Evolutionary conservation across 2,329 filamentous ascomycete species (phyloP).

Genomic region (Berkeleyomyces rouxiae): DNA sequence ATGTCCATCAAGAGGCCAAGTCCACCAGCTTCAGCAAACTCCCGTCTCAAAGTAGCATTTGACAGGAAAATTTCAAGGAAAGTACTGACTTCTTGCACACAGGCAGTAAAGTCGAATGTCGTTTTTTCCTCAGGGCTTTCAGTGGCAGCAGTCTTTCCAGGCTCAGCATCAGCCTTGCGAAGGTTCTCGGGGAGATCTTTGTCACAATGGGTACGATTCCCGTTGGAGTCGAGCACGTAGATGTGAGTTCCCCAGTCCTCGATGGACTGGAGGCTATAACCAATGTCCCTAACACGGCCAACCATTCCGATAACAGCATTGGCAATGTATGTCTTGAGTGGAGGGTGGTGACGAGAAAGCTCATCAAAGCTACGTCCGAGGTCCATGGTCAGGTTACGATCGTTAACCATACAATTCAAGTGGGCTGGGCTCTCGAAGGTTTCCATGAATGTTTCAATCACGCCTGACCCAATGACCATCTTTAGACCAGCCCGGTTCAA

Average conservation of each 20-base stretch:
- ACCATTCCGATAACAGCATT: slow-evolving; percentile 83
- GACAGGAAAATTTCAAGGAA: slow-evolving; percentile 63
- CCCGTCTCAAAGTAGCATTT: slow-evolving; percentile 53
- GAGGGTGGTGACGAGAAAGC: slow-evolving; percentile 80
- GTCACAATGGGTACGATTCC: slow-evolving; percentile 35
- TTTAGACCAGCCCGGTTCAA: slow-evolving; percentile 76
- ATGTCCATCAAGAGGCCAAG: slow-evolving; percentile 74
- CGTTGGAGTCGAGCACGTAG: slow-evolving; percentile 42
- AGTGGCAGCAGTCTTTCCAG: neutral
- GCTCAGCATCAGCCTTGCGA: slow-evolving; percentile 15
- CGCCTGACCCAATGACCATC: slow-evolving; percentile 67
- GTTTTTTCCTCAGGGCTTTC: neutral
- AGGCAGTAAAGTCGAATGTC: slow-evolving; percentile 9
- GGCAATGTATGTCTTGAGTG: slow-evolving; percentile 62
- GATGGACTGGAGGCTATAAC: slow-evolving; percentile 49
- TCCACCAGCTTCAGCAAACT: slow-evolving; percentile 64
- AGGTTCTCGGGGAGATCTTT: slow-evolving; percentile 22
- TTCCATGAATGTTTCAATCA: slow-evolving; percentile 76
- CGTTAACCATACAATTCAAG: slow-evolving; percentile 65
- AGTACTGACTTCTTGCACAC: slow-evolving; percentile 33
- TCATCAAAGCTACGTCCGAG: slow-evolving; percentile 85
- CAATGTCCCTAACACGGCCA: slow-evolving; percentile 59
- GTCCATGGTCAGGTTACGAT: slow-evolving; percentile 49
- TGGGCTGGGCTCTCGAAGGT: slow-evolving; percentile 92
- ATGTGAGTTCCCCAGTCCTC: slow-evolving; percentile 67